Evolutionary conservation across 106 monocot species (phyloP).

Genomic region (Platanthera zijinensis): DNA sequence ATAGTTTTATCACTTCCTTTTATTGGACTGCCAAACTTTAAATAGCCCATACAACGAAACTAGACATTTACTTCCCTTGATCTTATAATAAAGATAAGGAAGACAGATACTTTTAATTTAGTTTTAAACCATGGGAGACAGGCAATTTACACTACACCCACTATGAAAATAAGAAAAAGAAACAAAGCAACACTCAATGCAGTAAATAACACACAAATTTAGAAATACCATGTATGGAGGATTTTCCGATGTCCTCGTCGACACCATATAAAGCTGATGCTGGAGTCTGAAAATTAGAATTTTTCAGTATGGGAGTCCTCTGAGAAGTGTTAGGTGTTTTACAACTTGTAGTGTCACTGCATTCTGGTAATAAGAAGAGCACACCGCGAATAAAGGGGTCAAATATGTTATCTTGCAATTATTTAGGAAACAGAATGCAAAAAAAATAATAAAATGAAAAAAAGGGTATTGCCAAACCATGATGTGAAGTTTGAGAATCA

Average conservation of each 20-base stretch:
- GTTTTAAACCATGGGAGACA: background rate
- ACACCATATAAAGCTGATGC: conserved; percentile 78
- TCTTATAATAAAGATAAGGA: background rate
- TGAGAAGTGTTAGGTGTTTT: conserved; percentile 19
- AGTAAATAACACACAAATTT: background rate
- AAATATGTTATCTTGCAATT: background rate
- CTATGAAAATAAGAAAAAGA: background rate
- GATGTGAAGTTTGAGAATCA: conserved; percentile 39
- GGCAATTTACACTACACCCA: background rate
- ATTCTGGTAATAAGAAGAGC: conserved; percentile 7
- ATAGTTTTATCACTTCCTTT: background rate
- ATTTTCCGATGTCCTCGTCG: conserved; percentile 29
- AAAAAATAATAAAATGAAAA: background rate
- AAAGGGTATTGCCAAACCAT: conserved; percentile 23
- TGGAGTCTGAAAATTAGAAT: conserved; percentile 79
- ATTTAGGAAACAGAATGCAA: background rate
- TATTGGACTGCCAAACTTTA: background rate
- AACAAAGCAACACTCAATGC: background rate
- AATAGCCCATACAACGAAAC: background rate
- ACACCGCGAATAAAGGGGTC: background rate
- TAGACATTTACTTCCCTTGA: background rate
- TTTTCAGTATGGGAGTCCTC: conserved; percentile 24
- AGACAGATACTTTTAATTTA: no score
- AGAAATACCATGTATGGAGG: conserved; percentile 23
- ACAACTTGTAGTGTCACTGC: conserved; percentile 5